phyloP scores from a whole-genome alignment of 257 asterid species.

The Solanum clarkiae region DNA sequence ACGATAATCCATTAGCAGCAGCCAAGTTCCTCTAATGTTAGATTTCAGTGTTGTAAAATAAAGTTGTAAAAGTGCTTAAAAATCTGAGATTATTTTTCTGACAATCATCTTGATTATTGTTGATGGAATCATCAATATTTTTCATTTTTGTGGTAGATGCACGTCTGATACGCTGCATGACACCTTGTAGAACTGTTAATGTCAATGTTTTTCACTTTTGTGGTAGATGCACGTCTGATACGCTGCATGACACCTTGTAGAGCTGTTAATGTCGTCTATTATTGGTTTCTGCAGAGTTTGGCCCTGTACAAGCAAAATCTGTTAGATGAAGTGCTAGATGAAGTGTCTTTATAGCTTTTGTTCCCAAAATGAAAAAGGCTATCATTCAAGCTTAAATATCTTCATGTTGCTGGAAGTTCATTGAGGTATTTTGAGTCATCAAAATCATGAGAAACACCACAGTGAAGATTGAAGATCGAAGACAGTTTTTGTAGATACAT shows the following conservation, averaged over 20 bases:
- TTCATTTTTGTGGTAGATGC: background rate
- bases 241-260: background rate
- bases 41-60: background rate
- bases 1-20: background rate
- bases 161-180: background rate
- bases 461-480: background rate
- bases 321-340: slow-evolving; percentile 22
- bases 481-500: background rate
- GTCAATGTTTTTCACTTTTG: background rate
- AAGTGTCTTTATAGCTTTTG: background rate
- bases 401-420: background rate
- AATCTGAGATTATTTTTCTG: background rate
- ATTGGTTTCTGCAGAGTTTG: slow-evolving; percentile 36
- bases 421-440: background rate
- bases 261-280: background rate
- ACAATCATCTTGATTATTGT: background rate
- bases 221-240: background rate
- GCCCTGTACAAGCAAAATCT: slow-evolving; percentile 43
- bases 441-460: background rate
- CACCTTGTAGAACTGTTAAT: background rate
- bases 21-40: background rate
- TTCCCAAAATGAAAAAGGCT: background rate
- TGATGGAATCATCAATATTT: background rate
- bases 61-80: background rate
- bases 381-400: background rate